Percentiles rank a stretch among this genome's conserved stretches.
phyloP scores from a whole-genome alignment of 768 basidiomycete genomes.

The Tylopilus plumbeoviolaceoides region DNA sequence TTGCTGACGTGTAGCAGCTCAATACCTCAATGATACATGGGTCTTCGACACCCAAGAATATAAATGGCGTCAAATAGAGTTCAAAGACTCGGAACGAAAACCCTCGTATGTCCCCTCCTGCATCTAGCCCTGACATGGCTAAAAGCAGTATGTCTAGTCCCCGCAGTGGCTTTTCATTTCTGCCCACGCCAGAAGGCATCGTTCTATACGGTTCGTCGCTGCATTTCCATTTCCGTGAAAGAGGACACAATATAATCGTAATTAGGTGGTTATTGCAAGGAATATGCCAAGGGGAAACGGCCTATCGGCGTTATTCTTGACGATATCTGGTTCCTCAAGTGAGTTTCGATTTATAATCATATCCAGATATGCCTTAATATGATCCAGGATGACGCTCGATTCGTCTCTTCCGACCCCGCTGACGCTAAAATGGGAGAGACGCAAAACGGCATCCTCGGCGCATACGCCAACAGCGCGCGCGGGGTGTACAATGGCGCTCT shows the following conservation, averaged over 20 bases:
- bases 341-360: conserved; percentile 13
- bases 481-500: conserved; percentile 85
- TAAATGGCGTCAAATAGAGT: conserved; percentile 76
- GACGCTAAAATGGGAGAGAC: conserved; percentile 78
- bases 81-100: conserved; percentile 62
- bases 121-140: not conserved
- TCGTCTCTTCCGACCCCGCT: conserved; percentile 30
- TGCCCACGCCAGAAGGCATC: conserved; percentile 74
- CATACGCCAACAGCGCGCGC: conserved; percentile 63
- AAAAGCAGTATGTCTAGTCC: conserved; percentile 39
- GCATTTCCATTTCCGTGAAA: not conserved
- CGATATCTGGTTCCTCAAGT: conserved; percentile 87
- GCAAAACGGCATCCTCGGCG: conserved; percentile 62
- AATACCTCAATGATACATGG: conserved; percentile 83
- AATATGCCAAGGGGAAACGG: conserved; percentile 81
- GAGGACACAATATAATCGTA: not conserved
- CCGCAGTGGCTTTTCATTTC: conserved; percentile 81
- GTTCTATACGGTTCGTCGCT: conserved; percentile 60
- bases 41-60: conserved; percentile 83
- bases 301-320: conserved; percentile 84
- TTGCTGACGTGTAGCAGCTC: conserved; percentile 40
- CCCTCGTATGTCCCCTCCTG: conserved; percentile 54
- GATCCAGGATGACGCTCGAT: conserved; percentile 32
- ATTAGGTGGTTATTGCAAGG: conserved; percentile 86
- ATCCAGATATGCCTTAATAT: not conserved